Evolutionary conservation across 352 stramenopile genomes (phyloP).

Genomic region (Phytophthora ramorum): DNA sequence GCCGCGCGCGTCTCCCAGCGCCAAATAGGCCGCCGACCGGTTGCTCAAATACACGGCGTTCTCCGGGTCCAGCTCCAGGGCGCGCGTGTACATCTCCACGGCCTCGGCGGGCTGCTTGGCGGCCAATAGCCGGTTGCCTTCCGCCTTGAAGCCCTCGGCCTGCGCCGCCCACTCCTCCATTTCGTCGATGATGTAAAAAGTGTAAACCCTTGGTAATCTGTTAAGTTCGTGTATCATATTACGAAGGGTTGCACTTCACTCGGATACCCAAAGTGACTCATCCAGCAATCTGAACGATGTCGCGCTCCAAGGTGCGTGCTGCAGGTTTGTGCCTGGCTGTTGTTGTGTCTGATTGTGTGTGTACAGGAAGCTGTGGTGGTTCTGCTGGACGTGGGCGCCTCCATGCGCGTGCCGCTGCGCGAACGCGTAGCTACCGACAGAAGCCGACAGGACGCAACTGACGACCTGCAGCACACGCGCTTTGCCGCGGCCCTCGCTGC

Average conservation of each 20-base stretch:
- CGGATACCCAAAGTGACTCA: conserved; percentile 5
- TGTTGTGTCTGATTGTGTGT: background rate
- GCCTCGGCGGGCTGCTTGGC: conserved; percentile 67
- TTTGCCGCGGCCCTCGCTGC: conserved; percentile 67
- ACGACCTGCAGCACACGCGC: conserved; percentile 49
- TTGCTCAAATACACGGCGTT: conserved; percentile 91
- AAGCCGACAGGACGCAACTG: conserved; percentile 12
- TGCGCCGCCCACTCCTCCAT: conserved; percentile 66
- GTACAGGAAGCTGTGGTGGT: conserved; percentile 72
- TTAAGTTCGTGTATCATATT: background rate
- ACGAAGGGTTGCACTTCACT: background rate
- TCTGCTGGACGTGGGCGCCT: conserved; percentile 68
- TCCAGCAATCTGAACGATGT: conserved; percentile 30
- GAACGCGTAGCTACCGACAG: conserved; percentile 41
- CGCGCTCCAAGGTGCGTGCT: conserved; percentile 34
- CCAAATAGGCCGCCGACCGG: conserved; percentile 83
- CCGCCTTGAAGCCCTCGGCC: conserved; percentile 84
- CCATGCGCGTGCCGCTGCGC: conserved; percentile 64
- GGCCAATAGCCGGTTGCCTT: conserved; percentile 81
- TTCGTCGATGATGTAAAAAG: background rate
- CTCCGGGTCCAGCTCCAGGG: conserved; percentile 84
- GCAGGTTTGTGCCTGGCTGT: background rate
- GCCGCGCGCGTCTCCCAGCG: conserved; percentile 78
- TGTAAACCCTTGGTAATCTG: background rate
- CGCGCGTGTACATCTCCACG: conserved; percentile 86